Conservation (phyloP, 2,329 filamentous ascomycete genomes). For the Xylariaceae sp. region DNA sequence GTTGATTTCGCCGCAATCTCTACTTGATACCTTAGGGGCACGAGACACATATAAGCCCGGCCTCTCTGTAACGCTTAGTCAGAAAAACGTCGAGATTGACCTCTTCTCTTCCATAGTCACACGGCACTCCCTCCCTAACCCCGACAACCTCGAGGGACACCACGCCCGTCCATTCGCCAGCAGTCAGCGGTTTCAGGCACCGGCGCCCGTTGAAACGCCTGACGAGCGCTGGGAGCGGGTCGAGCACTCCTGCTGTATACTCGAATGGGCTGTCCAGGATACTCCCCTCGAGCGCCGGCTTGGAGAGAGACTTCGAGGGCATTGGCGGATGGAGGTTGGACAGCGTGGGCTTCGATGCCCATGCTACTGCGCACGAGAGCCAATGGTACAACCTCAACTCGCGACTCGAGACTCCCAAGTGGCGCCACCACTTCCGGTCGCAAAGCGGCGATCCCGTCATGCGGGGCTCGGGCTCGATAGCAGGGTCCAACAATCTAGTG, state of each 20-base stretch:
- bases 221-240: constrained; percentile 22
- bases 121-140: constrained; percentile 12
- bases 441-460: constrained; percentile 26
- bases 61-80: too few relatives aligned
- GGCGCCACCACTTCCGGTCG: constrained; percentile 27
- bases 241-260: constrained; percentile 20
- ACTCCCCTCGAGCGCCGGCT: constrained; percentile 42
- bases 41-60: too few relatives aligned
- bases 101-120: constrained; percentile 12
- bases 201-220: constrained; percentile 20
- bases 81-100: too few relatives aligned
- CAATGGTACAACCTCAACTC: constrained; percentile 32
- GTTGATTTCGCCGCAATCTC: not conserved
- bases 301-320: constrained; percentile 54
- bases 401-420: constrained; percentile 26
- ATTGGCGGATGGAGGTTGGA: constrained; percentile 52
- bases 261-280: constrained; percentile 29
- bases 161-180: constrained; percentile 21
- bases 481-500: constrained; percentile 28
- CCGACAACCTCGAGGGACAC: constrained; percentile 15
- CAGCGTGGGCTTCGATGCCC: constrained; percentile 16
- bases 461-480: constrained; percentile 16
- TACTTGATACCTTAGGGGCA: too few relatives aligned
- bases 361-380: constrained; percentile 35
- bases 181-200: constrained; percentile 5